Conservation (phyloP, 75 land plant genomes). For the Selaginella moellendorffii region DNA sequence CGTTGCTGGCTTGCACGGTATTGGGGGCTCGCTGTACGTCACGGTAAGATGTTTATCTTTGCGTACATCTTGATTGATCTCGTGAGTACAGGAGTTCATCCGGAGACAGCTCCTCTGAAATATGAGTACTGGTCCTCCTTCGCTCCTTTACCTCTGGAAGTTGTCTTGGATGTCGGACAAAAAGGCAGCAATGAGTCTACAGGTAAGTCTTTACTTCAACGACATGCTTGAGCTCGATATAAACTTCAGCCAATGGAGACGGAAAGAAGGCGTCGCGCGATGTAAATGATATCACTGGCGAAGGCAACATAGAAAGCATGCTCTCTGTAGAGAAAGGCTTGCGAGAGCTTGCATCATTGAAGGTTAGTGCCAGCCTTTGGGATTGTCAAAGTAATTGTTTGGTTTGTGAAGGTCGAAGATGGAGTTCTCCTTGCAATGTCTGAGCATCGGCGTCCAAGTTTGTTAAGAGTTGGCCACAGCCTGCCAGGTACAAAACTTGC, state of each 20-base stretch:
- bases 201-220: not conserved
- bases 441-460: conserved; percentile 36
- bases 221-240: no score
- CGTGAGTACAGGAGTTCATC: conserved; percentile 49
- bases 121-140: conserved; percentile 92
- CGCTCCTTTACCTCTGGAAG: conserved; percentile 89
- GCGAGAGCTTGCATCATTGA: conserved; percentile 74
- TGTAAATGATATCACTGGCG: conserved; percentile 66
- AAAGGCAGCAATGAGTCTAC: conserved; percentile 64
- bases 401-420: conserved; percentile 61
- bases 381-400: not conserved
- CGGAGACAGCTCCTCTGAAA: conserved; percentile 62
- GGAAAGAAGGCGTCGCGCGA: conserved; percentile 32
- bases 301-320: conserved; percentile 97
- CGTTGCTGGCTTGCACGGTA: conserved; percentile 98
- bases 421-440: conserved; percentile 66
- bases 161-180: conserved; percentile 63
- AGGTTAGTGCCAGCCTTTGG: conserved; percentile 51
- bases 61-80: not conserved
- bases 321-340: conserved; percentile 84
- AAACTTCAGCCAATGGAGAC: conserved; percentile 13
- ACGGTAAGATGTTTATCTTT: no score
- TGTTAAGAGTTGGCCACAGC: conserved; percentile 15
- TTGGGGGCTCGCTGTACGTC: conserved; percentile 92
- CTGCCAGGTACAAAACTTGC: not conserved